These are phyloP conservation scores for Podospora conica DNA, from an alignment of 495 filamentous ascomycete genomes.

Conservation along the genomic window DNA sequence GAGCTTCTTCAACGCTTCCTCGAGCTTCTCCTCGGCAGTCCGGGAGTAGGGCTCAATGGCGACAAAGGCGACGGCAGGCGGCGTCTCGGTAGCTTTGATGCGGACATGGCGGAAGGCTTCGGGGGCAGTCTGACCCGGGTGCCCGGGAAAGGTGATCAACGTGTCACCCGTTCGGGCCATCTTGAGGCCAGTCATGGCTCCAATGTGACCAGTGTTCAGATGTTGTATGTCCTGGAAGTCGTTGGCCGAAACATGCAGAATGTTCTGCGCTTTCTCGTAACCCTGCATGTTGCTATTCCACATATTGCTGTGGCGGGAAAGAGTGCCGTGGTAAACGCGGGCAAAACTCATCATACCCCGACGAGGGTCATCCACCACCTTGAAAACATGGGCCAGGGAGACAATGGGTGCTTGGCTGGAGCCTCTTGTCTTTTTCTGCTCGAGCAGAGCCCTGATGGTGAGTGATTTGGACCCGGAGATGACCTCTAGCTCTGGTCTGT, in stretches of 20 bases:
- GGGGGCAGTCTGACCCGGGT: constrained; percentile 39
- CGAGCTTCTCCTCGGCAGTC: constrained; percentile 68
- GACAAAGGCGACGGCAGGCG: constrained; percentile 93
- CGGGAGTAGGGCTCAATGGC: constrained; percentile 80
- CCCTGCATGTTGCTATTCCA: constrained; percentile 84
- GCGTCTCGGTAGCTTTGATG: constrained; percentile 80
- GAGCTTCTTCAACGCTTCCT: constrained; percentile 67
- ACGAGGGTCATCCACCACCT: constrained; percentile 83
- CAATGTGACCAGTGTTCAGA: constrained; percentile 83
- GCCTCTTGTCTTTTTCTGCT: constrained; percentile 41
- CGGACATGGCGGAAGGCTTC: constrained; percentile 67
- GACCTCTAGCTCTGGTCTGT: constrained; percentile 73
- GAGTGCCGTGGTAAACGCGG: constrained; percentile 79
- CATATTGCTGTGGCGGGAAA: constrained; percentile 64
- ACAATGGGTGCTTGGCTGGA: constrained; percentile 47
- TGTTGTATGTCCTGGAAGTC: constrained; percentile 77
- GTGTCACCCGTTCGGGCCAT: constrained; percentile 90
- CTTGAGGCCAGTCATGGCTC: constrained; percentile 90
- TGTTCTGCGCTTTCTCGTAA: constrained; percentile 72
- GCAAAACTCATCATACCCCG: constrained; percentile 89
- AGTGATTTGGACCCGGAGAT: constrained; percentile 52
- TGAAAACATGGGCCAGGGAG: constrained; percentile 86
- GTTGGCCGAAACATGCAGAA: constrained; percentile 88
- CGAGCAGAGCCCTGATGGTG: constrained; percentile 47
- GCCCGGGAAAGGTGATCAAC: constrained; percentile 62